Evolutionary conservation across 306 rosid species (phyloP), one percentile per base, ranked within the genome.

Genomic region (Cucurbita ficifolia): DNA sequence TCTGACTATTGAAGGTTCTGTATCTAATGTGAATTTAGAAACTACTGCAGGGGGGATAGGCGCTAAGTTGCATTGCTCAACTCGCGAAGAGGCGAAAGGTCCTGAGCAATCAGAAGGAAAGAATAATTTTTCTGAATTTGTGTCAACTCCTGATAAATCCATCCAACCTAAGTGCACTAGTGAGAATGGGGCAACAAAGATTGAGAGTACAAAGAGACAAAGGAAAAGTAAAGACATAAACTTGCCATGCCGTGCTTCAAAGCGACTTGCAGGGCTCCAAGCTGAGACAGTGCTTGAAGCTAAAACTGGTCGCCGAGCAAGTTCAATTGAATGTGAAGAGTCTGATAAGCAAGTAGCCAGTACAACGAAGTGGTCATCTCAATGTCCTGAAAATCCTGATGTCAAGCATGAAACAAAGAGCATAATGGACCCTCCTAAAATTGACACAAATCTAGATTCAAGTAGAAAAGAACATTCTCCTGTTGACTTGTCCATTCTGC

Each of bases 241-340:
- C 75, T 56, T 90, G 78, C 97, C 95, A 56, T 86, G 91, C 3
- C 96, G 99, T 46, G 79, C 87, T 63, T 94, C 99, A 40, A 94
- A 89, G 83, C 90, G 99, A 76, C 83, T 94, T 73, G 97, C 99
- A 80, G 97, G 95, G 63, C 83, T 89, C 78, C 81, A 85, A 79
- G 76, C 77, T 78, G 99, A 82, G 77, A 84, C 88, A 3, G 70
- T 80, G 39, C 88, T 81, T 38, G 92, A 86, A 75, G 83, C 85
- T 61, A 78, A 78, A 85, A 60, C 83, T 62, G 81, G 77, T 45
- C 77, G 73, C 29, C 83, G 82, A 43, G 75, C 81, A 19, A 80
- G 79, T n/a, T 82, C 79, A 75, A 68, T 19, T 68, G 70, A 77
- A n/a, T 80, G 8, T 56, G 85, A 83, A 83, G 80, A 74, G 72